A percentile compares a stretch with the other conserved stretches of the same genome.
phyloP scores from a whole-genome alignment of 306 rosid species.

The Casuarina cunninghamiana region DNA sequence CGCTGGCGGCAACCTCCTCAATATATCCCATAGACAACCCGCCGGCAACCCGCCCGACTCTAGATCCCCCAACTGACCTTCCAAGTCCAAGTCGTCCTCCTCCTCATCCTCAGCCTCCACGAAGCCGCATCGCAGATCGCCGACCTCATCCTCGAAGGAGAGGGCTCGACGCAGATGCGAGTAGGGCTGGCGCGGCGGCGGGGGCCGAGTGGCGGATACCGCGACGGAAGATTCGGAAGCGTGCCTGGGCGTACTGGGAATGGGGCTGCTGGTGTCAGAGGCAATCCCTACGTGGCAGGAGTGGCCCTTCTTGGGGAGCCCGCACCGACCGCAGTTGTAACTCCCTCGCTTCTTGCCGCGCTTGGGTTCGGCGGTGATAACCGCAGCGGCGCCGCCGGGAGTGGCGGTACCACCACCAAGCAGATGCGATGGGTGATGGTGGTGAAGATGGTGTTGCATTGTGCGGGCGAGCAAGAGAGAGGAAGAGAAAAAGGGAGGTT shows the following conservation, averaged over 20 bases:
- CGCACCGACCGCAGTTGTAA: conserved; percentile 90
- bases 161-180: conserved; percentile 73
- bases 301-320: conserved; percentile 87
- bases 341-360: conserved; percentile 70
- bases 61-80: conserved; percentile 22
- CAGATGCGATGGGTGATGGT: conserved; percentile 33
- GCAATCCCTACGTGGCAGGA: conserved; percentile 46
- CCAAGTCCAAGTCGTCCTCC: conserved; percentile 22
- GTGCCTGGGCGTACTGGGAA: conserved; percentile 22
- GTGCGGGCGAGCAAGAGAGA: not conserved
- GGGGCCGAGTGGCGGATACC: conserved; percentile 35
- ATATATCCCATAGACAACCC: conserved; percentile 68
- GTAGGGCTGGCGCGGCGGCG: conserved; percentile 37
- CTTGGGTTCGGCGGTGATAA: conserved; percentile 35
- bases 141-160: conserved; percentile 68
- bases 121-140: conserved; percentile 26
- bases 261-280: not conserved
- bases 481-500: not conserved
- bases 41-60: conserved; percentile 55
- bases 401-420: conserved; percentile 24
- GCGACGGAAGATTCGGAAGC: conserved; percentile 31
- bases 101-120: conserved; percentile 19
- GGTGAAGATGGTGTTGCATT: conserved; percentile 43
- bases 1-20: conserved; percentile 77
- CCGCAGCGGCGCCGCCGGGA: conserved; percentile 7